Conservation (phyloP, 192 early-diverging fungal species). For the Coemansia sp. region DNA sequence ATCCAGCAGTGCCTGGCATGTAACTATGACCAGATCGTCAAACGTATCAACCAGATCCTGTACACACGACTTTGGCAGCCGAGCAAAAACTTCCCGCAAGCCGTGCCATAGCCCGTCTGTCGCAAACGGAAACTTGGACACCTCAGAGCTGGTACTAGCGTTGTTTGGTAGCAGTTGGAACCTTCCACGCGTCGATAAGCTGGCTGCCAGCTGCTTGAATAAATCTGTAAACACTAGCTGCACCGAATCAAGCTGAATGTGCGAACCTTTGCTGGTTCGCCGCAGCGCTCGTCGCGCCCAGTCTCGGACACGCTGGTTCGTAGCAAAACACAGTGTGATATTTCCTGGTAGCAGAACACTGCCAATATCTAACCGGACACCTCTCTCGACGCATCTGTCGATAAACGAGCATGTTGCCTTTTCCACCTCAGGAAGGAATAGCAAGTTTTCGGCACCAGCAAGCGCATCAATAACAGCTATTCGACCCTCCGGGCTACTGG, state of each 20-base stretch:
- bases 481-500: conserved; percentile 4
- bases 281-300: conserved; percentile 41
- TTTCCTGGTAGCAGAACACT: conserved; percentile 29
- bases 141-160: neutral
- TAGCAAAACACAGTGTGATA: conserved; percentile 21
- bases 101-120: conserved; percentile 30
- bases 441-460: conserved; percentile 12
- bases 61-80: conserved; percentile 20
- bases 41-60: conserved; percentile 19
- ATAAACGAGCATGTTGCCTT: conserved; percentile 18
- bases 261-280: conserved; percentile 15
- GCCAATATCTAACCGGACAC: conserved; percentile 21
- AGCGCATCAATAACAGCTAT: conserved; percentile 19
- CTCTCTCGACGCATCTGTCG: conserved; percentile 4
- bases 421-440: conserved; percentile 19
- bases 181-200: neutral
- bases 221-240: conserved; percentile 16
- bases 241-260: neutral
- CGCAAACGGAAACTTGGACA: conserved; percentile 26
- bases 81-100: conserved; percentile 22
- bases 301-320: conserved; percentile 8
- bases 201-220: conserved; percentile 10
- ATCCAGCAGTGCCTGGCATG: conserved; percentile 17
- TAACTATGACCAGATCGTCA: conserved; percentile 17
- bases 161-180: conserved; percentile 5